Conservation (phyloP, 2,329 filamentous ascomycete species). For the Cladosporium velox region DNA sequence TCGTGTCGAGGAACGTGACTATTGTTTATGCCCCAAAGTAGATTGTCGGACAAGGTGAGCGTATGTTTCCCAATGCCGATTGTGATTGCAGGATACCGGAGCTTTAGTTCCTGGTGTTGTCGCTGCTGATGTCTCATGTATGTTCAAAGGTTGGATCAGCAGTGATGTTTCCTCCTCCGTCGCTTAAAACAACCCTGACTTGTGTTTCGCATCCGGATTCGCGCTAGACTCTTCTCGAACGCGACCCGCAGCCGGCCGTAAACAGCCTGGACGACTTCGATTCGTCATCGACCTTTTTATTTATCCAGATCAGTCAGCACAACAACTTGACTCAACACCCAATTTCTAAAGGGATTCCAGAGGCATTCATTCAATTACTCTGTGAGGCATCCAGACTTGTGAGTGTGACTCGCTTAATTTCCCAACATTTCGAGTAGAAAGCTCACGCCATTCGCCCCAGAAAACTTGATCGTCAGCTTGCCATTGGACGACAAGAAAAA, state of each 20-base stretch:
- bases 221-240: background rate
- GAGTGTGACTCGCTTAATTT: background rate
- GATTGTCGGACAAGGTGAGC: background rate
- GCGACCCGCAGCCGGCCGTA: background rate
- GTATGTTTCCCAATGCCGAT: no score
- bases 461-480: background rate
- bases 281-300: constrained; percentile 15
- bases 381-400: background rate
- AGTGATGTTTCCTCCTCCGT: background rate
- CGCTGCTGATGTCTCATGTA: background rate
- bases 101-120: background rate
- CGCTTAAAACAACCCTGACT: background rate
- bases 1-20: background rate
- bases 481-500: background rate
- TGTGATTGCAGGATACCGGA: background rate
- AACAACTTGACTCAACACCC: background rate
- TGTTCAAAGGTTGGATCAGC: background rate
- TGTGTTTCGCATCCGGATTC: background rate
- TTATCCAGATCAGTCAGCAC: constrained; percentile 4
- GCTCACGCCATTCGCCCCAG: background rate
- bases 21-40: background rate
- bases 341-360: background rate
- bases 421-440: background rate
- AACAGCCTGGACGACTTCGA: constrained; percentile 1
- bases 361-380: background rate